Base-by-base conservation (phyloP, 176 grass and related monocot species). In the Oropetium thomaeum region DNA sequence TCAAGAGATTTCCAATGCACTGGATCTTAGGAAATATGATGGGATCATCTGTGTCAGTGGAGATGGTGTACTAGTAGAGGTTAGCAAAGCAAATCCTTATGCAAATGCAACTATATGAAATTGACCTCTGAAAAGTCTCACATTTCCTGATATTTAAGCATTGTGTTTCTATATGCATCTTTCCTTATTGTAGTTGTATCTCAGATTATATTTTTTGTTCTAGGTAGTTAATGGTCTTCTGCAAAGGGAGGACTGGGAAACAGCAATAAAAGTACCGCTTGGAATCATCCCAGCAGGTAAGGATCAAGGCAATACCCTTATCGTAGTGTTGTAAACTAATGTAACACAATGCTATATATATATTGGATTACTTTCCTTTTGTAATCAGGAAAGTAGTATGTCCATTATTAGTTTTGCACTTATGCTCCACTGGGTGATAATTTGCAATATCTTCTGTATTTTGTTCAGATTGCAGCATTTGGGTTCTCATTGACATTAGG, bases 211-310 rank as follows among this genome's bases (percentile, higher is more conserved):
- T 87, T 71, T 71, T 70, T 4, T 37, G 3, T 83, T 43, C n/a
- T 84, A 99, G 96, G 92, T 99, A 48, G 87, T 99, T 74, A 99
- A 99, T 89, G 96, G 96, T 38, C 78, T 99, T 26, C 81, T 99
- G 64, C 87, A 88, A 85, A 96, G 96, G 73, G 80, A 96, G 68
- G 92, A 99, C 61, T 99, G 96, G 96, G 68, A 86, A 17, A 90
- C 68, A 68, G 96, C 89, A 77, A 99, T 99, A 79, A 90, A 99
- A 88, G 55, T 96, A 47, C 96, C 96, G 68, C 82, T 99, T 71
- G 96, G 96, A 41, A 90, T 99, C 69, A 87, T 99, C 67, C 96
- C 96, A 23, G 89, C 96, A 90, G 96, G 96, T 95, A 83, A 26
- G 47, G 39, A 74, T 74, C 10, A 63, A 19, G 57, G 29, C 38